Base-by-base conservation (phyloP, 768 basidiomycete species). In the Termitomyces sp. region DNA sequence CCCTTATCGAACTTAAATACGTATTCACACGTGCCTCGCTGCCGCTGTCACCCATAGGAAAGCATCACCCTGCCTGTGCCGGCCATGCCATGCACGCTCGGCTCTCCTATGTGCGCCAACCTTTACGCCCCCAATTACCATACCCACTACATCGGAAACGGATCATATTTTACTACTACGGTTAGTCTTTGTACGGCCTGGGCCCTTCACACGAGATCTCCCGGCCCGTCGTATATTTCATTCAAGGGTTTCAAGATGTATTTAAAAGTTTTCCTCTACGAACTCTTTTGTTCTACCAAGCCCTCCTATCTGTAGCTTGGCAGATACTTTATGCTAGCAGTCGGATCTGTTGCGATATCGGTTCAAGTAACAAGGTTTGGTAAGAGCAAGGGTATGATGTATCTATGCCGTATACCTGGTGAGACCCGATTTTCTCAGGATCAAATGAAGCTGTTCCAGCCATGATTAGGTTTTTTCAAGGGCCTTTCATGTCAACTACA, bases 121-220 rank as follows among this genome's bases (percentile, higher is more conserved):
- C 39, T 39, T 45, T 30, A 53, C 41, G 37, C 39, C 56, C 37
- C 39, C 16, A 30, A 54, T 52, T 22, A 44, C 41, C 31, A 42
- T 45, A 48, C 58, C 37, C 53, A 36, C 46, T 55, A 42, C 48
- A 41, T 54, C 42, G 62, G 58, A 63, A 58, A 52, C 53, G 62
- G 58, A 60, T 63, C 58, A 60, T 60, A 63, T 63, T 56, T 15
- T 63, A 63, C 55, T 41, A 60, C 46, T 56, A 54, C 56, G 55
- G 48, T 63, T 60, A 60, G 59, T 63, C 53, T 63, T 53, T 53
- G 59, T 63, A 54, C 48, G 49, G 62, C 13, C 57, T 8, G 50
- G 55, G 50, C 51, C 48, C 41, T 45, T 13, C 39, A 42, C 45
- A 45, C 52, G 54, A 54, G 9, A 33, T 54, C 9, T 49, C 54